Conservation (phyloP, 805 yeast genomes). For the Peterozyma toletana region DNA sequence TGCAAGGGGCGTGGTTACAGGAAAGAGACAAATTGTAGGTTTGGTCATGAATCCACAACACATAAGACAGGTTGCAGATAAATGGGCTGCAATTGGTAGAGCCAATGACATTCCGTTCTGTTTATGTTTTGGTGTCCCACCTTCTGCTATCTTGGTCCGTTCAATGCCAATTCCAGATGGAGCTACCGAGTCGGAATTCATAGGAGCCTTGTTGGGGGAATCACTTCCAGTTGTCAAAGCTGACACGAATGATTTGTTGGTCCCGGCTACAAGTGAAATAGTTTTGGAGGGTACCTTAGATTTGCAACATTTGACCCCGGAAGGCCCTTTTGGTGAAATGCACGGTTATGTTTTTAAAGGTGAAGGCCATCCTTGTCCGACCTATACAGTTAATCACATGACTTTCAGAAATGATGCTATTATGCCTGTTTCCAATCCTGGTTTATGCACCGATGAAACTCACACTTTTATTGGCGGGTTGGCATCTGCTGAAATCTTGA, state of each 20-base stretch:
- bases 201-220: slow-evolving; percentile 20
- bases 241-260: slow-evolving; percentile 16
- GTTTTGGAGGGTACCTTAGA: slow-evolving; percentile 19
- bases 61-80: slow-evolving; percentile 16
- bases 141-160: slow-evolving; percentile 20
- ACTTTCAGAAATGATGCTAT: slow-evolving; percentile 18
- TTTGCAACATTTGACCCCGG: slow-evolving; percentile 11
- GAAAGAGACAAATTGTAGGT: slow-evolving; percentile 18
- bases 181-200: slow-evolving; percentile 16
- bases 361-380: slow-evolving; percentile 18
- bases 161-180: slow-evolving; percentile 19
- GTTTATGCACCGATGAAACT: slow-evolving; percentile 19
- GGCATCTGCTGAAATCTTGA: slow-evolving; percentile 13
- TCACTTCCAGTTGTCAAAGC: slow-evolving; percentile 17
- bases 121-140: slow-evolving; percentile 21
- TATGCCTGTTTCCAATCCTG: slow-evolving; percentile 21
- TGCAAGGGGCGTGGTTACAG: slow-evolving; percentile 19
- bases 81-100: slow-evolving; percentile 16
- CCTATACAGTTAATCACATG: slow-evolving; percentile 16
- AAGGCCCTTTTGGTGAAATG: slow-evolving; percentile 25
- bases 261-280: slow-evolving; percentile 19
- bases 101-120: slow-evolving; percentile 17
- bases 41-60: slow-evolving; percentile 20
- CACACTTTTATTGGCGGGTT: slow-evolving; percentile 21
- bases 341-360: slow-evolving; percentile 20